phyloP scores from a whole-genome alignment of 768 basidiomycete species.

The Boletus sensibilis region DNA sequence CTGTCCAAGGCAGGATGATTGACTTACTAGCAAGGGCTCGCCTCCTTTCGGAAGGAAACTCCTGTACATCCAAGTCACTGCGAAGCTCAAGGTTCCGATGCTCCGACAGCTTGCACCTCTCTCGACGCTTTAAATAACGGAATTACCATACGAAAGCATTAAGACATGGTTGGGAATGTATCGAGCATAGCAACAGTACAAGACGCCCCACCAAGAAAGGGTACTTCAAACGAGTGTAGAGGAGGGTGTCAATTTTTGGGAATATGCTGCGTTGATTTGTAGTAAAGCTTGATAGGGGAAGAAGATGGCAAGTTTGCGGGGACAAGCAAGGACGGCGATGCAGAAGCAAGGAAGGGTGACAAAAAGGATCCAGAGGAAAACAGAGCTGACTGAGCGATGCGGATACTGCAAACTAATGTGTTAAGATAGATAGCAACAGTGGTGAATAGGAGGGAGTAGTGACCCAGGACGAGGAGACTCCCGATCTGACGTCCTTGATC shows the following conservation, averaged over 20 bases:
- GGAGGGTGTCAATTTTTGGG: conserved; percentile 26
- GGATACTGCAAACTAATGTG: conserved; percentile 24
- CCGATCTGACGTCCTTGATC: conserved; percentile 20
- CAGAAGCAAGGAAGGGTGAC: conserved; percentile 22
- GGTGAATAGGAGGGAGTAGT: conserved; percentile 16
- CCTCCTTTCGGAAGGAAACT: conserved; percentile 5
- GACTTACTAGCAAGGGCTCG: conserved; percentile 11
- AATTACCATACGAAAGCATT: conserved; percentile 38
- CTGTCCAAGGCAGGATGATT: conserved; percentile 3
- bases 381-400: conserved; percentile 23
- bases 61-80: conserved; percentile 5
- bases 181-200: conserved; percentile 37
- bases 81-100: conserved; percentile 8
- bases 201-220: conserved; percentile 28
- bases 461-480: conserved; percentile 18
- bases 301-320: conserved; percentile 16
- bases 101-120: conserved; percentile 9
- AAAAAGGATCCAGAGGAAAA: conserved; percentile 24
- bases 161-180: conserved; percentile 35
- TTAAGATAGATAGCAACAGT: conserved; percentile 28
- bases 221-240: conserved; percentile 30
- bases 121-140: conserved; percentile 25
- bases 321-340: conserved; percentile 25
- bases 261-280: conserved; percentile 25
- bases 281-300: conserved; percentile 12